Conservation (phyloP, 441 rosid genomes). For the Sinapis alba region DNA sequence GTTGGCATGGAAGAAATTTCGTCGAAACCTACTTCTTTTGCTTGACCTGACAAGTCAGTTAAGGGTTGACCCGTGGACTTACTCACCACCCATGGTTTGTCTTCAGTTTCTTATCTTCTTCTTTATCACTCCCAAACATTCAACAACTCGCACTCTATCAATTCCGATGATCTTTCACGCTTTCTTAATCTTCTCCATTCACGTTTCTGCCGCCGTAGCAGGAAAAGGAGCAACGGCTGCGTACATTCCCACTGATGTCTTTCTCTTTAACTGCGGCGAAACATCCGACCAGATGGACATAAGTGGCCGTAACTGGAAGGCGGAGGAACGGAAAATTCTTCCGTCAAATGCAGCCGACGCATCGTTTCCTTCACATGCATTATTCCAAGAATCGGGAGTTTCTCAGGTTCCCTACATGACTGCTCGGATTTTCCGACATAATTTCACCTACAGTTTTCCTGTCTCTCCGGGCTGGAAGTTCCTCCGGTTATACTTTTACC, state of each 20-base stretch:
- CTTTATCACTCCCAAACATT: not conserved
- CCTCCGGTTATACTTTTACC: slow-evolving; percentile 48
- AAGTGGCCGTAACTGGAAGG: not conserved
- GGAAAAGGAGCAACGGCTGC: not conserved
- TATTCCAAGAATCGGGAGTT: not conserved
- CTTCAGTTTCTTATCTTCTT: not conserved
- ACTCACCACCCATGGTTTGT: not conserved
- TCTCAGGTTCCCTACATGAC: slow-evolving; percentile 29
- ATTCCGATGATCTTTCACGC: not conserved
- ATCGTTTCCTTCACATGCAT: not conserved
- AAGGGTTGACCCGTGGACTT: not conserved
- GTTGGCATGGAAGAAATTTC: not conserved
- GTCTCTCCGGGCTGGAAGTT: slow-evolving; percentile 46
- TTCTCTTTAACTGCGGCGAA: slow-evolving; percentile 31
- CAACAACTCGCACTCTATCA: not conserved
- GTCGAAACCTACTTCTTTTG: not conserved
- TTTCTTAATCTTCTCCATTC: not conserved
- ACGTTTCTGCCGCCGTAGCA: not conserved
- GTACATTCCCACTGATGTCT: slow-evolving; percentile 2
- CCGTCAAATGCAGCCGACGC: not conserved
- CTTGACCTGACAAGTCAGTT: not conserved
- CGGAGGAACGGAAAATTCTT: not conserved
- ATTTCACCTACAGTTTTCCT: slow-evolving; percentile 40
- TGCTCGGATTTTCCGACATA: slow-evolving; percentile 39
- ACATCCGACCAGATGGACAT: not conserved